Evolutionary conservation across 306 rosid species (phyloP), one percentile per base, ranked within the genome.

Genomic region (Cicer chorassanicum): DNA sequence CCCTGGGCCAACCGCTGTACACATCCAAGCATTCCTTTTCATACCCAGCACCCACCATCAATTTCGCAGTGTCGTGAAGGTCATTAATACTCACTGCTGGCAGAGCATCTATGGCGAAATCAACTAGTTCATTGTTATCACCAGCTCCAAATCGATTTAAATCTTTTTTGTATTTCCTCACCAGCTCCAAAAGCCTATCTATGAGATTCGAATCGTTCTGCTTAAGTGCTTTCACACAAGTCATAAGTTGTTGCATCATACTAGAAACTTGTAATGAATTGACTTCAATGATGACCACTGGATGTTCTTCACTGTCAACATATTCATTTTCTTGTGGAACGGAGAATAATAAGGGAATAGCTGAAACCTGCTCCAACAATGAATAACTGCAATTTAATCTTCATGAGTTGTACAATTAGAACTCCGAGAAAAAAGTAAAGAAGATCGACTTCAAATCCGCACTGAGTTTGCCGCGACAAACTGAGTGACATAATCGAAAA

Each of bases 1-100:
- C 88, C 29, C 90, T 80, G 75, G 94, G 71, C 84, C 84, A 86
- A 65, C 80, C 82, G 44, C 87, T 83, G 76, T 88, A 92, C 78
- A 84, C 86, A 24, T 89, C 84, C 1, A 84, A 81, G 68, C 89
- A 88, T 84, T 87, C 38, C 9, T 19, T n/a, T n/a, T 19, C 62
- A 19, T 18, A 19, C 34, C 62, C 62, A 19, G 62, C n/a, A 6
- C n/a, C 0, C 0, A 21, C 62, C 62, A 55, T 55, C n/a, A 19
- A 55, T 38, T 55, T 55, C 1, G 36, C n/a, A 6, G 36, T 54
- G 8, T 54, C 61, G 19, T 54, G 61, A 8, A 54, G 61, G 13
- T 18, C 24, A 21, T 21, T 21, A 21, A 21, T 21, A 21, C 24
- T 21, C 1, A 21, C 24, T 21, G 24, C 24, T 21, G 24, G 24